These are phyloP conservation scores for Anaeramoeba flamelloides DNA, from an alignment of 78 protist genomes.

Conservation along the genomic window DNA sequence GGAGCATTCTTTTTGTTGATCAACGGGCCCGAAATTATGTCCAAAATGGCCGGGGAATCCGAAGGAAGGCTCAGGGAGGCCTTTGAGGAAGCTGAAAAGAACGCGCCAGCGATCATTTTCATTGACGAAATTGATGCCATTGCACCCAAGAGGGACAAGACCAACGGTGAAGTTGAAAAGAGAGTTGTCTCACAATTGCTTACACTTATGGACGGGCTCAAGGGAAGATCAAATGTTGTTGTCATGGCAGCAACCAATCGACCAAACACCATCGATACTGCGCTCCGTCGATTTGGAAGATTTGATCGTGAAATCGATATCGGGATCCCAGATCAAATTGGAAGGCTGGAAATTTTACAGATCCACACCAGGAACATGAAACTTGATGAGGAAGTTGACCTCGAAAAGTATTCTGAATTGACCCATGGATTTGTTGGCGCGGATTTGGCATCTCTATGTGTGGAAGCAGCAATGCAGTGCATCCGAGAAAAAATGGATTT, in stretches of 20 bases:
- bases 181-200: constrained; percentile 98
- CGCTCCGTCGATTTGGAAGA: constrained; percentile 99
- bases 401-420: constrained; percentile 72
- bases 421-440: constrained; percentile 99
- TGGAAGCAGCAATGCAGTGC: constrained; percentile 96
- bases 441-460: constrained; percentile 90
- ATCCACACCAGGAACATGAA: constrained; percentile 99
- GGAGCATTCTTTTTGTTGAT: constrained; percentile 99
- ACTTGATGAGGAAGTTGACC: constrained; percentile 91
- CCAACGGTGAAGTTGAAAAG: constrained; percentile 98
- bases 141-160: constrained; percentile 99
- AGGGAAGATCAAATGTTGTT: constrained; percentile 85
- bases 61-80: constrained; percentile 94
- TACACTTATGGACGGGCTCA: constrained; percentile 99
- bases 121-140: constrained; percentile 99
- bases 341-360: constrained; percentile 86
- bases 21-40: constrained; percentile 98
- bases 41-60: constrained; percentile 97
- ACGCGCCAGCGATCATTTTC: constrained; percentile 93
- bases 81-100: constrained; percentile 99
- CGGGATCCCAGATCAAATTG: constrained; percentile 96
- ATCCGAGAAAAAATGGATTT: constrained; percentile 98
- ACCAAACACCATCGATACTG: constrained; percentile 97
- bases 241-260: constrained; percentile 99
- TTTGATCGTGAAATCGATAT: constrained; percentile 99